Base-by-base conservation (phyloP, 345 rosid species). In the Pistacia integerrima region DNA sequence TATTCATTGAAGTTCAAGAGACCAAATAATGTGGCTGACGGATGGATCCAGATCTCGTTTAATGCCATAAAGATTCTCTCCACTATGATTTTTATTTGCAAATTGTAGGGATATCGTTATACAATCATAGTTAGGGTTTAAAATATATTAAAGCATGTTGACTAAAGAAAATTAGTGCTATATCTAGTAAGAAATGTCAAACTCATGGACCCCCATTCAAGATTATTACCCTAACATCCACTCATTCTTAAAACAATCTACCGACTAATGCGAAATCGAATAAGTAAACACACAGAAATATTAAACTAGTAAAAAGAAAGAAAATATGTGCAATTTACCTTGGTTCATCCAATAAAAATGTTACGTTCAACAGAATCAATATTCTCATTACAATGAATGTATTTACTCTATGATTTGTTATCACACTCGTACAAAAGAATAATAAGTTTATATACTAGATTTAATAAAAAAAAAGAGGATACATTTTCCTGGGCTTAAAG, bases 181-280 rank as follows among this genome's bases (percentile, higher is more conserved):
- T 73, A 82, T 79, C 88, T 87, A 87, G 85, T 77, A 79, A 79
- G 78, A 83, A 83, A 82, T 81, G 82, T 77, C 81, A 75, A 77
- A 70, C 68, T 76, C 74, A 76, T 64, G 79, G 76, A 57, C 73
- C 78, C 84, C 71, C 72, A 55, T 72, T 63, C 38, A 67, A 38
- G 46, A 30, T 33, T 72, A 79, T 76, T 68, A 51, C 55, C 35
- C 56, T 70, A 67, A 68, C 64, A 79, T 75, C 25, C 61, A 62
- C 64, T 7, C 74, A 79, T 79, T 76, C 78, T 74, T 20, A 59
- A 18, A 36, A 36, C 3, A 5, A 36, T 36, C 5, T 36, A 36
- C 41, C 41, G 41, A 36, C 41, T 5, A 36, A 36, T 2, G 41
- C 5, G 0, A 36, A 36, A 36, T 3, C 41, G 41, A 2, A 36